Evolutionary conservation across 2,329 filamentous ascomycete species (phyloP).

Genomic region (Sclerotinia trifoliorum): DNA sequence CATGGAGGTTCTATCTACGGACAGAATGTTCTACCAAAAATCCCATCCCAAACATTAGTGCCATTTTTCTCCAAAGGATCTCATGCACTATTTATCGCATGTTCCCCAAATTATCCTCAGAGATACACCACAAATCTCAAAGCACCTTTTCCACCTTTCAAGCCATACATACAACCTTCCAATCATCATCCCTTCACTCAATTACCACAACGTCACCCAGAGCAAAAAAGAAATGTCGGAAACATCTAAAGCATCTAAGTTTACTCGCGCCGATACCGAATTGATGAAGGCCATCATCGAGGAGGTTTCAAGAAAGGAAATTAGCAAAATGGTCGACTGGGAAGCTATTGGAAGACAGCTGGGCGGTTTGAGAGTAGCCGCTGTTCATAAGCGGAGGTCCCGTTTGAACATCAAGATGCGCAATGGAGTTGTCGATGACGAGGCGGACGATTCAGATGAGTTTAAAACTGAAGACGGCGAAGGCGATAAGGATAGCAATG

Average conservation of each 20-base stretch:
- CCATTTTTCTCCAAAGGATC: not conserved
- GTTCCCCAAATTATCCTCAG: not conserved
- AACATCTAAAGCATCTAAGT: not conserved
- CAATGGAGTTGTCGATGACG: not conserved
- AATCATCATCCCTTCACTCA: not conserved
- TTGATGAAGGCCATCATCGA: not conserved
- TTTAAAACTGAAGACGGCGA: not conserved
- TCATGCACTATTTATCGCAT: not conserved
- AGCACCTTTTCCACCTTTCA: not conserved
- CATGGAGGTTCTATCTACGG: not conserved
- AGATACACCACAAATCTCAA: not conserved
- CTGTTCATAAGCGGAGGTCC: not conserved
- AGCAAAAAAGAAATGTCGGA: not conserved
- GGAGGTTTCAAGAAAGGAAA: not conserved
- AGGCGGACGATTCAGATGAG: not conserved
- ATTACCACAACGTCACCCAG: not conserved
- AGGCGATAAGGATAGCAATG: not conserved
- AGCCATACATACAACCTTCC: not conserved
- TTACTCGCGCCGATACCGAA: not conserved
- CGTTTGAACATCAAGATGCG: not conserved
- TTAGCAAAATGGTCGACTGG: not conserved
- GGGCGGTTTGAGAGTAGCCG: not conserved
- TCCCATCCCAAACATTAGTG: not conserved
- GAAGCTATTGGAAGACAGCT: not conserved
- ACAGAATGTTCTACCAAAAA: not conserved